phyloP scores from a whole-genome alignment of 805 yeast genomes.

The Sporopachydermia lactativora region DNA sequence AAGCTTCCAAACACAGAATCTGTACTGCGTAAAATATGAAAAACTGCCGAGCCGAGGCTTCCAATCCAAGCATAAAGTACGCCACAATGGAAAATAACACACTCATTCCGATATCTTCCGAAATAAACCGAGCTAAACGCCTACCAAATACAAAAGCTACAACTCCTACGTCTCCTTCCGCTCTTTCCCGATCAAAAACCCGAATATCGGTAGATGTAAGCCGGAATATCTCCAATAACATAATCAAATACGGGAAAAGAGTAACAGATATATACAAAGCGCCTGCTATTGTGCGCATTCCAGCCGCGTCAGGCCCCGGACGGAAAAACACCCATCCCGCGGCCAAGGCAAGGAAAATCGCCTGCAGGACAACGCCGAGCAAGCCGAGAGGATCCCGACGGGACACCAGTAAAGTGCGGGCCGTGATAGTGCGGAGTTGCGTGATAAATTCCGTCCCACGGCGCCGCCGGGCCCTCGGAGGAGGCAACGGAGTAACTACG shows the following conservation, averaged over 20 bases:
- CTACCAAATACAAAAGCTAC: conserved; percentile 55
- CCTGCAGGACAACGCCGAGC: conserved; percentile 28
- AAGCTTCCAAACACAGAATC: conserved; percentile 39
- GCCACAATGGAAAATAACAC: conserved; percentile 44
- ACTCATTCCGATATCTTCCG: conserved; percentile 58
- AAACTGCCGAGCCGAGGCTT: conserved; percentile 33
- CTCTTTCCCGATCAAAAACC: conserved; percentile 51
- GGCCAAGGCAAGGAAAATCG: conserved; percentile 40
- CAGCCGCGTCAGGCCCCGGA: conserved; percentile 45
- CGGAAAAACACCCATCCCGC: conserved; percentile 67
- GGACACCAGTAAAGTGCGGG: conserved; percentile 32
- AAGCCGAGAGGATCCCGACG: conserved; percentile 37
- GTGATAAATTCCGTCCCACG: conserved; percentile 22
- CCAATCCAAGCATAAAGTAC: conserved; percentile 67
- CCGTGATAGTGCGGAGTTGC: conserved; percentile 29
- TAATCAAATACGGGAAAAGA: conserved; percentile 38
- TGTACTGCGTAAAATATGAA: conserved; percentile 48
- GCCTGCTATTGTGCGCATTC: conserved; percentile 46
- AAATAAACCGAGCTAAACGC: conserved; percentile 44
- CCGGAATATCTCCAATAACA: conserved; percentile 45
- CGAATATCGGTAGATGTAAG: conserved; percentile 39
- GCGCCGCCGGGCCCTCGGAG: not conserved
- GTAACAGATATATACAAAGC: conserved; percentile 39
- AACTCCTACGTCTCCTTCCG: conserved; percentile 53
- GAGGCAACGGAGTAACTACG: not conserved